Evolutionary conservation across 305 asterid genomes (phyloP).

Genomic region (Rubia peregrina): DNA sequence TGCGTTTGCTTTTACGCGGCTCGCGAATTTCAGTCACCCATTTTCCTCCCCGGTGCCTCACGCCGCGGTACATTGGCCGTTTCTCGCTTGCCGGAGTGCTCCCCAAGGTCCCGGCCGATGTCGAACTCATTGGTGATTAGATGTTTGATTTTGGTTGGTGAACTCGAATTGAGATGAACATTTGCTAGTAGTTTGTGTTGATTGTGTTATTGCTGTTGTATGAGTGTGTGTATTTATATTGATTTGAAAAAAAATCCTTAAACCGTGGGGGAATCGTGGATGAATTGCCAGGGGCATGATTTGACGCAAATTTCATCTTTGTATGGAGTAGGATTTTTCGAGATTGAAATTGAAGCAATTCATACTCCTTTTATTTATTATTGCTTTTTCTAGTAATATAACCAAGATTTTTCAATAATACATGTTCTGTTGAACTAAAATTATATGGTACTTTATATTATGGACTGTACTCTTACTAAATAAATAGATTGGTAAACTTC

Average conservation of each 20-base stretch:
- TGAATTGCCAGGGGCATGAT: constrained; percentile 10
- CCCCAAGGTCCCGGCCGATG: background rate
- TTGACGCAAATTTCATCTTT: background rate
- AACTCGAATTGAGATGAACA: background rate
- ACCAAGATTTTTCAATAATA: no score
- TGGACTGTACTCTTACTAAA: no score
- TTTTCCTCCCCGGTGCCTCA: constrained; percentile 28
- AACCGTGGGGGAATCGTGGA: constrained; percentile 43
- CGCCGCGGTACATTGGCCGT: constrained; percentile 28
- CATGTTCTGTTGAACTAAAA: no score
- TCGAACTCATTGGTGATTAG: background rate
- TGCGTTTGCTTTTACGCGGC: constrained; percentile 58
- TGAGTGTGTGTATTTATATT: background rate
- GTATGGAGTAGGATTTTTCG: background rate
- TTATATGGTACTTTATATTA: no score
- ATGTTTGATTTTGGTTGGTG: background rate
- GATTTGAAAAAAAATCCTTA: constrained; percentile 7
- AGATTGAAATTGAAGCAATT: no score
- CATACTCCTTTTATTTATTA: no score
- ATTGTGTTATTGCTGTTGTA: no score
- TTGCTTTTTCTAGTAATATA: no score
- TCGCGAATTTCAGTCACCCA: constrained; percentile 68
- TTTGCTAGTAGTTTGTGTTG: no score
- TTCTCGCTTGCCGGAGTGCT: constrained; percentile 13
- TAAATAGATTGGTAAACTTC: no score